Base-by-base conservation (phyloP, 2,329 filamentous ascomycete genomes). In the Talaromyces islandicus region DNA sequence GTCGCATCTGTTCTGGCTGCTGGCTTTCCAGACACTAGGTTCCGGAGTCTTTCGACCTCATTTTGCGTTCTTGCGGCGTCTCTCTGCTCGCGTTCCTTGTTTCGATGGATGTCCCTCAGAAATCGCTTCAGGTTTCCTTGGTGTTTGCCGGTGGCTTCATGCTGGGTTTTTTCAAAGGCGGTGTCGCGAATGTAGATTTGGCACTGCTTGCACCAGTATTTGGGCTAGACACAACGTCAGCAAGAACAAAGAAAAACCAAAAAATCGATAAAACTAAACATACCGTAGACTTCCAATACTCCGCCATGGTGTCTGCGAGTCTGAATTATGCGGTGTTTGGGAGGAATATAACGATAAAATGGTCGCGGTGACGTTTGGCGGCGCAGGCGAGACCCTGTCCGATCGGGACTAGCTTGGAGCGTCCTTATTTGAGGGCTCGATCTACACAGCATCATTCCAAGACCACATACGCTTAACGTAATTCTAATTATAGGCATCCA, bases 121-220 rank as follows among this genome's bases (percentile, higher is more conserved):
- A 92, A 94, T 57, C 93, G 90, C 77, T 96, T 95, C 62, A 97
- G 85, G 65, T 85, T 88, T 70, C 86, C 85, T 77, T 96, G 91
- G 75, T 97, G 92, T 73, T 88, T 91, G 14, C 80, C 88, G 0
- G 91, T 96, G 27, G 89, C 85, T 76, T 97, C 92, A 77, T 97
- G 92, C 76, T 97, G 93, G 65, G 87, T 83, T 67, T 88, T 89
- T 74, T 96, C 92, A 75, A 97, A 86, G 67, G 91, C 88, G 24
- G 92, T 97, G 80, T 99, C 94, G 76, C 91, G 90, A 55, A 99
- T 90, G 76, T 87, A 97, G 71, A 84, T 85, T 71, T 86, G 85
- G 84, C 94, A 99, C 80, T 96, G 91, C 76, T 97, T 97, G 85
- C 94, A 99, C 92, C 92, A 97, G 79, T 96, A 96, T 73, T 89